Conservation (phyloP, 352 stramenopile species). For the Globisporangium uncinulatum region DNA sequence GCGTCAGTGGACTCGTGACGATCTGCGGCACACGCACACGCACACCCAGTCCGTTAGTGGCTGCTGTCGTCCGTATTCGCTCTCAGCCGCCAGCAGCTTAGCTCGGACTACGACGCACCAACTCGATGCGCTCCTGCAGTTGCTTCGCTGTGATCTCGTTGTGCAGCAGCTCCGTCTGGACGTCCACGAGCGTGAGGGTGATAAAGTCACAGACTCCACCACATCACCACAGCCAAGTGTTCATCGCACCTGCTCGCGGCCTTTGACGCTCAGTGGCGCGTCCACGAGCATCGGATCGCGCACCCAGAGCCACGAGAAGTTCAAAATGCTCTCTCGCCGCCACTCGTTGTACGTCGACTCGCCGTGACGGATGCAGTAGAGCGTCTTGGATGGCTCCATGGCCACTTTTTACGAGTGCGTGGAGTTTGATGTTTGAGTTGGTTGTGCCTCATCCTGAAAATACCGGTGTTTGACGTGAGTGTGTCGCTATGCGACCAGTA, state of each 20-base stretch:
- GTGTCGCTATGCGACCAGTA: too few relatives aligned
- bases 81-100: neutral
- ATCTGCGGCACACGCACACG: conserved; percentile 29
- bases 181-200: neutral
- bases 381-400: conserved; percentile 31
- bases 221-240: neutral
- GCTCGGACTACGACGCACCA: conserved; percentile 26
- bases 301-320: conserved; percentile 83
- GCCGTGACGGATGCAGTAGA: conserved; percentile 86
- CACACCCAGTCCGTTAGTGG: neutral
- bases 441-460: too few relatives aligned
- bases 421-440: too few relatives aligned
- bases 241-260: conserved; percentile 48
- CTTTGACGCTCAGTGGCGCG: conserved; percentile 65
- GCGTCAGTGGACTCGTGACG: conserved; percentile 76
- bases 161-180: conserved; percentile 38
- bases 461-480: too few relatives aligned
- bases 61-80: neutral
- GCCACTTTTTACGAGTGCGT: too few relatives aligned
- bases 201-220: neutral
- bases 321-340: conserved; percentile 67
- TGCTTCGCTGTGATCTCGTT: conserved; percentile 25
- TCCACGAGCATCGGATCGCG: conserved; percentile 85
- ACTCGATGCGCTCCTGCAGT: conserved; percentile 60
- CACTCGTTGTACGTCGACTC: conserved; percentile 88